A percentile compares a stretch with the other conserved stretches of the same genome.
These are phyloP conservation scores for Botrytis deweyae DNA, from an alignment of 2,329 filamentous ascomycete genomes.

Conservation along the genomic window DNA sequence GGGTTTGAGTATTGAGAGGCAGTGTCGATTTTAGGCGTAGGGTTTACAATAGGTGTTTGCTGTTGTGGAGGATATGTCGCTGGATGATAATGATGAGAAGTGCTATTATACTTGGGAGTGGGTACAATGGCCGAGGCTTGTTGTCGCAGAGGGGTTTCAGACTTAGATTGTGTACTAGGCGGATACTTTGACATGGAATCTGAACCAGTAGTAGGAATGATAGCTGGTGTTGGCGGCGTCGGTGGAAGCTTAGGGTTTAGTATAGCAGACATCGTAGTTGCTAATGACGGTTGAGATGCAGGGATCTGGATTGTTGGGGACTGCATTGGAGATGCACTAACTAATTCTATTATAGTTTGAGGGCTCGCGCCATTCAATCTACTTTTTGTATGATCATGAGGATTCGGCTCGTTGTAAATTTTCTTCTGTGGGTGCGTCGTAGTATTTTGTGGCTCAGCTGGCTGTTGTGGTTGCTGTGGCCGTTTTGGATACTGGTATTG, in stretches of 20 bases:
- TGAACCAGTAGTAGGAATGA: neutral
- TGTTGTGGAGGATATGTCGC: neutral
- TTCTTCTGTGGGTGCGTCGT: neutral
- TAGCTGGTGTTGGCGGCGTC: constrained; percentile 9
- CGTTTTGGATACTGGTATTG: neutral
- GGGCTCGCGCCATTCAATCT: neutral
- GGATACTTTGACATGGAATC: neutral
- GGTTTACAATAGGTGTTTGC: neutral
- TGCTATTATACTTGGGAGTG: neutral
- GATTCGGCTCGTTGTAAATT: neutral
- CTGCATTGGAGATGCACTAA: neutral
- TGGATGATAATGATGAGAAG: neutral
- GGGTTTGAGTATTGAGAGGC: neutral
- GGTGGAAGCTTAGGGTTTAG: constrained; percentile 1
- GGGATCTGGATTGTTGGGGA: neutral
- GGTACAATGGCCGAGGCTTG: neutral
- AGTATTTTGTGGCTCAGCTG: neutral
- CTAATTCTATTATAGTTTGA: neutral
- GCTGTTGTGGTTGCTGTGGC: neutral
- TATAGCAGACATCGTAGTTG: neutral
- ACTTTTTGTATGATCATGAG: constrained; percentile 1
- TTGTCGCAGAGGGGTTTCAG: neutral
- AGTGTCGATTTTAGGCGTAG: neutral
- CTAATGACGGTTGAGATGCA: neutral
- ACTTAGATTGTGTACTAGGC: neutral